Base-by-base conservation (phyloP, 331 rosid species). In the Prunus yedoensis region DNA sequence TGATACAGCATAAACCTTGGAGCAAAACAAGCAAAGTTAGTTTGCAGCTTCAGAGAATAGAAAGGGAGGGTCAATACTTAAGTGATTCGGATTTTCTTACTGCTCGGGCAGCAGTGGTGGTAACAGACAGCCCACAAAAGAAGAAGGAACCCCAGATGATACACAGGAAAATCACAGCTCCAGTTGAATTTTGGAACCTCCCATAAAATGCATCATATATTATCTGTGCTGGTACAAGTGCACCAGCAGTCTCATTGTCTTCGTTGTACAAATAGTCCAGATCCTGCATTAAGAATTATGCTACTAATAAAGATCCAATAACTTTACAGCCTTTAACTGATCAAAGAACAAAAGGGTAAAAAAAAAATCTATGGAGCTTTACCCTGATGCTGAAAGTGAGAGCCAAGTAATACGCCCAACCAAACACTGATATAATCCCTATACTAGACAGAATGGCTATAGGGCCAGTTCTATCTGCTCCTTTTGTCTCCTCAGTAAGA, bases 321-420 rank as follows among this genome's bases (percentile, higher is more conserved):
- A 38, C 9, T 7, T 38, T 38, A 38, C 43, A 0, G 20, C 15
- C 57, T 3, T 23, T 25, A 49, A 13, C 11, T 30, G 67, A 62
- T 18, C 23, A 16, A 30, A 30, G 16, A 32, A 12, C 66, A 30
- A 62, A 62, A 62, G n/a, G 20, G 53, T 66, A 0, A 57, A 57
- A 4, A 57, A 9, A 10, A 13, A 57, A 1, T 25, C 21, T 69
- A 13, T 3, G 17, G 5, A 51, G 60, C 28, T 9, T 17, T 65
- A 79, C 79, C 83, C 25, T 78, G 41, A 80, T 80, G 61, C 83
- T 59, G 72, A 80, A 80, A 60, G 79, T 74, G 23, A 80, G 83
- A 74, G 72, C 79, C 13, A 80, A 60, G 25, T 49, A 49, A 62
- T 74, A 80, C 8, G 67, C 81, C 77, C 81, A 62, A 38, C 72